Base-by-base conservation (phyloP, 805 yeast genomes). In the Wickerhamiella parazyma region DNA sequence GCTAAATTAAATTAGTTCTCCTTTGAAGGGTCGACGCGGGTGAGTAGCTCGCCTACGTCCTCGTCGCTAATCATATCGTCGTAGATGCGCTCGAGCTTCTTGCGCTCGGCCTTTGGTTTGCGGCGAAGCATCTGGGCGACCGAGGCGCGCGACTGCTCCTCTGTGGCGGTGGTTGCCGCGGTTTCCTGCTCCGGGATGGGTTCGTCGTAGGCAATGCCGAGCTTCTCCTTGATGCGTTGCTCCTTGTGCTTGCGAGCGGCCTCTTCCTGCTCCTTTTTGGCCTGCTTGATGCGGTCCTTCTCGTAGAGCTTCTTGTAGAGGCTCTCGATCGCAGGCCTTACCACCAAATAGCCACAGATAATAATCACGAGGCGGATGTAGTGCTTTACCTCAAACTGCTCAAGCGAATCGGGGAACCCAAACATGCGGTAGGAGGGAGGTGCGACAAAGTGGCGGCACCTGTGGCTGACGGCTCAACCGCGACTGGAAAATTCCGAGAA, bases 11-110 rank as follows among this genome's bases (percentile, higher is more conserved):
- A 3, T n/a, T 31, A 29, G 20, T 39, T 28, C 31, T 39, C 42
- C 16, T 31, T 39, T 21, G 42, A 39, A 7, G 42, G 31, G 14
- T 39, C 44, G n/a, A 26, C 39, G n/a, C 41, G 33, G 24, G 42
- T 31, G 14, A 59, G 37, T 37, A 59, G 46, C 42, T 59, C 63
- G 1, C 55, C 47, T 3, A 59, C 56, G 41, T 59, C 63, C n/a
- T 59, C 63, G 38, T 59, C 63, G 33, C 58, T 53, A 17, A 52
- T 51, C 56, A 58, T 52, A 9, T 55, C 58, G 10, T 47, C 55
- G 6, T 43, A 48, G n/a, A 49, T 38, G 20, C 37, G 46, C 21
- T 47, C 49, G 29, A 48, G 44, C 34, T 36, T 37, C 16, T 45
- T 31, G 24, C 45, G 35, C 37, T 41, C 34, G 37, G 46, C 20